These are phyloP conservation scores for Posidonia australis DNA, from an alignment of 106 monocot species.

Conservation along the genomic window DNA sequence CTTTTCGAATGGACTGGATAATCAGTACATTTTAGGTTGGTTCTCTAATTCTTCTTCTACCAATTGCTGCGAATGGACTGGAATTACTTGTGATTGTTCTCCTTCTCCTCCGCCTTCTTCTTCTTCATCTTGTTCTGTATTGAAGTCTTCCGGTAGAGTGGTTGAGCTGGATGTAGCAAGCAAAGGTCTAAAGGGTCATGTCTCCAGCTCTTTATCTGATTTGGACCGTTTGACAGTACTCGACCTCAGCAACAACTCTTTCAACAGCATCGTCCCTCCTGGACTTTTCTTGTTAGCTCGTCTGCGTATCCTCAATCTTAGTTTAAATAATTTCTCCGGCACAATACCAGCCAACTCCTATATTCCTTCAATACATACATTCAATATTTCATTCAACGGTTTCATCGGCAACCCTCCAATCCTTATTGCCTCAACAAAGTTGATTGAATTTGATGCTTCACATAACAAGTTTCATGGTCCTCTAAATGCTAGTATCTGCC, in stretches of 20 bases:
- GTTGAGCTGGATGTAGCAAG: constrained; percentile 42
- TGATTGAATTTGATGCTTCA: constrained; percentile 34
- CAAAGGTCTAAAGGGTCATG: constrained; percentile 31
- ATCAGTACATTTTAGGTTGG: constrained; percentile 2
- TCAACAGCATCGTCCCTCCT: constrained; percentile 35
- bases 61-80: constrained; percentile 24
- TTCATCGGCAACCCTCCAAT: constrained; percentile 54
- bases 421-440: constrained; percentile 25
- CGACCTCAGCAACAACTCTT: constrained; percentile 46
- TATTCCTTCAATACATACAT: constrained; percentile 36
- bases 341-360: constrained; percentile 13
- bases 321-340: constrained; percentile 48
- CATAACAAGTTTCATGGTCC: constrained; percentile 42
- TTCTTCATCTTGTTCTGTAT: background rate
- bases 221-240: constrained; percentile 39
- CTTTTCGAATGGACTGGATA: constrained; percentile 8
- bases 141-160: constrained; percentile 16
- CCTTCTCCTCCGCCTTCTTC: too few species aligned
- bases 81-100: constrained; percentile 27
- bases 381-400: constrained; percentile 60
- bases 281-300: constrained; percentile 30
- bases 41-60: constrained; percentile 4
- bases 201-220: constrained; percentile 35
- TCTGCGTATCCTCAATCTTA: constrained; percentile 53
- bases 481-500: constrained; percentile 49